Evolutionary conservation across 208 protist species (phyloP), one percentile per base, ranked within the genome.

Genomic region (Phytomonas sp.): DNA sequence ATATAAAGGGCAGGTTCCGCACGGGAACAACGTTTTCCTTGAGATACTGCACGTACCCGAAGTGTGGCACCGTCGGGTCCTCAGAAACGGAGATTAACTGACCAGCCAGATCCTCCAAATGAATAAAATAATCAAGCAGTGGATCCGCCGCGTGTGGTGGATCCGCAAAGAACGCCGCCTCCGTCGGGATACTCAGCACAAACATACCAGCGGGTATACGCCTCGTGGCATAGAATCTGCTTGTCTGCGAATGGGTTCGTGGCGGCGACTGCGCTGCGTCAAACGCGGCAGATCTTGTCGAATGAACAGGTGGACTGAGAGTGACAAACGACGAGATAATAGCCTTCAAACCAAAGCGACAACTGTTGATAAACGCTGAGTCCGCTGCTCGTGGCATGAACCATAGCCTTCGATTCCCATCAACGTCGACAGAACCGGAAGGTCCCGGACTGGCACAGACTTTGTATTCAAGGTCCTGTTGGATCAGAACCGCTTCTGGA

Each of bases 21-120:
- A 79, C 77, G 6, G 89, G 89, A 56, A 87, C 79, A 13, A 92
- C 79, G 61, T 80, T 89, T 60, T 87, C 74, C 61, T 86, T 86
- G 15, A 92, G 78, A 68, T 94, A 94, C 20, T 79, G 43, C 37
- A 82, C 79, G 71, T 92, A 94, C n/a, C 75, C 78, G 68, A 84
- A 74, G 62, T 94, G 85, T 20, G 85, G 71, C 20, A 82, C 76
- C 28, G 11, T 31, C 28, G 33, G 37, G 20, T 84, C 80, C 61
- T 67, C 77, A 23, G 67, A 79, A 4, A 75, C 84, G 26, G 76
- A 78, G 61, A 92, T 75, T 23, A 94, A 74, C 76, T 92, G 87
- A 3, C 74, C 89, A 32, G 89, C 76, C 32, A 94, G 62, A 33
- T 94, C 86, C 71, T 94, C 89, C 30, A 94, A 71, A 60, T 92